These are phyloP conservation scores for Neurospora sp. DNA, from an alignment of 495 filamentous ascomycete species.

Conservation along the genomic window DNA sequence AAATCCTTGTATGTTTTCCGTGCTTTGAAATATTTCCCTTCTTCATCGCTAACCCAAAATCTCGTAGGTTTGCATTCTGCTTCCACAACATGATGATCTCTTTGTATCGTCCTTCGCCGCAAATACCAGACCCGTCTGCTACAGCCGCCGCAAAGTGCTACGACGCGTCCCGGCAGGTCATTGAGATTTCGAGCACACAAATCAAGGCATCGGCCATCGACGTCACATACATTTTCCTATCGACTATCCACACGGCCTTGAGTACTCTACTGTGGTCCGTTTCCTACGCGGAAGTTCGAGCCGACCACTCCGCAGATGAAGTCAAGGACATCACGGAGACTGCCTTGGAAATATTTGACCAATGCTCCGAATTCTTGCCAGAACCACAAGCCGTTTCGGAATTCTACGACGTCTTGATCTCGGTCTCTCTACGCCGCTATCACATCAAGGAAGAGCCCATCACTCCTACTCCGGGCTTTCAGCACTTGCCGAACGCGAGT, in stretches of 20 bases:
- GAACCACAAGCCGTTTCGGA: slow-evolving; percentile 73
- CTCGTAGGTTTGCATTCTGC: slow-evolving; percentile 60
- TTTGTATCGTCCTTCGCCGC: slow-evolving; percentile 78
- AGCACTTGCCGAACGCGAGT: background rate
- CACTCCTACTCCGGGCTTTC: background rate
- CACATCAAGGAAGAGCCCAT: slow-evolving; percentile 42
- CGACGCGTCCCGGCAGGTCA: slow-evolving; percentile 69
- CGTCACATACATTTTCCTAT: slow-evolving; percentile 83
- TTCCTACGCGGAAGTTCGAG: slow-evolving; percentile 73
- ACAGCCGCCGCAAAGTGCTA: slow-evolving; percentile 68
- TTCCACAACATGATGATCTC: slow-evolving; percentile 79
- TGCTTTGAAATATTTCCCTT: too few species aligned
- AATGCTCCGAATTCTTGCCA: slow-evolving; percentile 76
- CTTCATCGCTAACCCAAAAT: background rate
- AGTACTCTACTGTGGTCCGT: slow-evolving; percentile 84
- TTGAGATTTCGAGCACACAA: slow-evolving; percentile 66
- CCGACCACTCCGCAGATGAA: slow-evolving; percentile 54
- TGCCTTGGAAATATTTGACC: slow-evolving; percentile 62
- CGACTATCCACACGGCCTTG: slow-evolving; percentile 75
- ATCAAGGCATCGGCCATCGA: slow-evolving; percentile 65
- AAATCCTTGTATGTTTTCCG: slow-evolving; percentile 38
- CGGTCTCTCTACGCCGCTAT: slow-evolving; percentile 75
- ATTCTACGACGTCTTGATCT: slow-evolving; percentile 70
- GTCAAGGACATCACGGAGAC: slow-evolving; percentile 59
- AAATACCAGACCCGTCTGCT: slow-evolving; percentile 72